A percentile compares a stretch with the other conserved stretches of the same genome.
These are phyloP conservation scores for Populus hybrid DNA, from an alignment of 441 rosid genomes.

Conservation along the genomic window DNA sequence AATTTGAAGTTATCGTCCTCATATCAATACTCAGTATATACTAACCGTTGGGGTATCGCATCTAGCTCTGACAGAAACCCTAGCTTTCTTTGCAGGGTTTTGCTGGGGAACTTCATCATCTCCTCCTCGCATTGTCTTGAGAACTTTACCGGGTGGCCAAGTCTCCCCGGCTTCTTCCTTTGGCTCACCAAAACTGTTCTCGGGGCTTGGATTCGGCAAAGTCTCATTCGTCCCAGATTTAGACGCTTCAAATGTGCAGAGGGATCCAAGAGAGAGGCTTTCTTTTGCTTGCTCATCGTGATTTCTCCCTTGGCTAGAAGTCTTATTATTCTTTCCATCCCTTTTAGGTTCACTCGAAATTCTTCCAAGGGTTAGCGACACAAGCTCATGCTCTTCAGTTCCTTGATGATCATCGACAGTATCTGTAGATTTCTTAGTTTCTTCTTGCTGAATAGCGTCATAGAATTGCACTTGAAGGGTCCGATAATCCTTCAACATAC, in stretches of 20 bases:
- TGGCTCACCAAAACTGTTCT: slow-evolving; percentile 32
- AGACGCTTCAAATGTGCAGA: slow-evolving; percentile 43
- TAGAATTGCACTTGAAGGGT: slow-evolving; percentile 54
- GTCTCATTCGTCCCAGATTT: slow-evolving; percentile 27
- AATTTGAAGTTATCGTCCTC: too few species aligned
- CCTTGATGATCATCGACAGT: slow-evolving; percentile 13
- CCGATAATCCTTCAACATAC: slow-evolving; percentile 55
- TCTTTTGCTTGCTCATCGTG: slow-evolving; percentile 18
- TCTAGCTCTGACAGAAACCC: slow-evolving; percentile 86
- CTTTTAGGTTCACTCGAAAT: slow-evolving; percentile 30
- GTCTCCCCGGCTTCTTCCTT: slow-evolving; percentile 43
- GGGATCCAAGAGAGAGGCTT: slow-evolving; percentile 50
- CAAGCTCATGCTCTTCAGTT: slow-evolving; percentile 42
- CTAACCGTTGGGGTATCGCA: slow-evolving; percentile 84
- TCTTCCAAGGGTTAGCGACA: slow-evolving; percentile 75
- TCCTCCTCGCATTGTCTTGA: slow-evolving; percentile 38
- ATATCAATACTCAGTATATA: not conserved
- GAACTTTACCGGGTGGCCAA: slow-evolving; percentile 35
- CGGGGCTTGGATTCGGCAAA: slow-evolving; percentile 31
- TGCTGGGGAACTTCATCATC: slow-evolving; percentile 52
- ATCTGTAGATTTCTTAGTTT: slow-evolving; percentile 22
- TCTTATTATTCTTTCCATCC: slow-evolving; percentile 34
- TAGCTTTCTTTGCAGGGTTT: slow-evolving; percentile 63
- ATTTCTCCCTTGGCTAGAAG: slow-evolving; percentile 12
- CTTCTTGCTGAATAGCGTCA: slow-evolving; percentile 37